A percentile compares a stretch with the other conserved stretches of the same genome.
Conservation (phyloP, 2,329 filamentous ascomycete species). For the Aspergillaceae sp. region DNA sequence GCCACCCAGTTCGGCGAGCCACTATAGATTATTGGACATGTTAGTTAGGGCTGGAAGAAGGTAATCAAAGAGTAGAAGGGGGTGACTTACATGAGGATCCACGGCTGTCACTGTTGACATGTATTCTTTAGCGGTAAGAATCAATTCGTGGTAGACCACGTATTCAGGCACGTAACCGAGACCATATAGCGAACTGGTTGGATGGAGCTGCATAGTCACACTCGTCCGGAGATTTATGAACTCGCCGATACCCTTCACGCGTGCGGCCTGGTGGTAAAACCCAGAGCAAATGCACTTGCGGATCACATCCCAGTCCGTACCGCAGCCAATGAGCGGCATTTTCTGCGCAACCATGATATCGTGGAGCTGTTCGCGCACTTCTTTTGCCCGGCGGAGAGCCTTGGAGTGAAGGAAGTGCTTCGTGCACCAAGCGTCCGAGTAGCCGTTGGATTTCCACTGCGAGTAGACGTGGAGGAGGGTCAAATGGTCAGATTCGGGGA, state of each 20-base stretch:
- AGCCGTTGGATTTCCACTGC: slow-evolving; percentile 88
- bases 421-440: slow-evolving; percentile 83
- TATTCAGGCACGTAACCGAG: slow-evolving; percentile 92
- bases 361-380: slow-evolving; percentile 84
- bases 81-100: slow-evolving; percentile 61
- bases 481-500: slow-evolving; percentile 92
- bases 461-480: slow-evolving; percentile 93
- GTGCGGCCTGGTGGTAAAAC: slow-evolving; percentile 96
- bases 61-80: not conserved
- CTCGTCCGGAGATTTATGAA: slow-evolving; percentile 95
- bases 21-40: slow-evolving; percentile 33
- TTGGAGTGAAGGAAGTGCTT: slow-evolving; percentile 95
- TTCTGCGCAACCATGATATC: slow-evolving; percentile 94
- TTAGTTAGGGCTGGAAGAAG: slow-evolving; percentile 2
- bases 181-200: slow-evolving; percentile 86
- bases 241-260: slow-evolving; percentile 91
- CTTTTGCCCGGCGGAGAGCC: slow-evolving; percentile 78
- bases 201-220: slow-evolving; percentile 88
- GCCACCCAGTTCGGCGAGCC: slow-evolving; percentile 90
- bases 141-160: slow-evolving; percentile 95
- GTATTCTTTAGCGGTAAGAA: slow-evolving; percentile 93
- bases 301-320: slow-evolving; percentile 94
- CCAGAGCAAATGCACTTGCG: slow-evolving; percentile 95
- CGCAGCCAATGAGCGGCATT: slow-evolving; percentile 78
- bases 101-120: slow-evolving; percentile 96